Evolutionary conservation across 306 rosid genomes (phyloP).

Genomic region (Medicago ruthenica): DNA sequence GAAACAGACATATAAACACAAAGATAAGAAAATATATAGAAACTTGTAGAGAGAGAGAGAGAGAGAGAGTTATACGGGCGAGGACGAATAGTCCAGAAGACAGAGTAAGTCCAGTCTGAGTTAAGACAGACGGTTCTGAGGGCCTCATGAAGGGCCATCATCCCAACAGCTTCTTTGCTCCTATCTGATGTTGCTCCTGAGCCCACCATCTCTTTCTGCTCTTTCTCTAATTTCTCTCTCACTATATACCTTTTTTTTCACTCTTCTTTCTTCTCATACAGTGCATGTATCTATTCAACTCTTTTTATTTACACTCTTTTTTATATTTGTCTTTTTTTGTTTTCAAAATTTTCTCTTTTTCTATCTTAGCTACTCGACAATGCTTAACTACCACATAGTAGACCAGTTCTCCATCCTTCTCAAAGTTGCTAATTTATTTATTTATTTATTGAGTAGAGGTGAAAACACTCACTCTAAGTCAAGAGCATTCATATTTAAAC

Average conservation of each 20-base stretch:
- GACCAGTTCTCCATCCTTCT: neutral
- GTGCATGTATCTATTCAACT: slow-evolving; percentile 32
- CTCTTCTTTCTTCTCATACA: neutral
- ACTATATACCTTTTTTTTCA: slow-evolving; percentile 6
- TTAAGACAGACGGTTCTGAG: slow-evolving; percentile 82
- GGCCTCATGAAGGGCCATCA: slow-evolving; percentile 99
- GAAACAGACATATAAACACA: slow-evolving; percentile 32
- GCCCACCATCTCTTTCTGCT: slow-evolving; percentile 91
- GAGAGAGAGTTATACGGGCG: slow-evolving; percentile 73
- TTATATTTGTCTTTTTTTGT: neutral
- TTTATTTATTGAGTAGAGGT: too few relatives aligned
- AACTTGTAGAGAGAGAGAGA: slow-evolving; percentile 29
- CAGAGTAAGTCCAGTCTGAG: slow-evolving; percentile 99
- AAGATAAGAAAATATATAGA: neutral
- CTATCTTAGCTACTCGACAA: slow-evolving; percentile 29
- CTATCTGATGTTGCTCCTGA: slow-evolving; percentile 93
- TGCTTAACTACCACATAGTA: slow-evolving; percentile 41
- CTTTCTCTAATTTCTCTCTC: slow-evolving; percentile 38
- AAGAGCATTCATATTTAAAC: too few relatives aligned
- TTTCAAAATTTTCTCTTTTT: neutral
- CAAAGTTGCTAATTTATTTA: neutral
- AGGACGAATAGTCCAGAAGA: slow-evolving; percentile 99
- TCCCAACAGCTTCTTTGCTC: slow-evolving; percentile 99
- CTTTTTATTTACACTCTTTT: slow-evolving; percentile 22
- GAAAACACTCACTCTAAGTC: too few relatives aligned